phyloP scores from a whole-genome alignment of 176 grass and related monocot species.

The Paspalum vaginatum region DNA sequence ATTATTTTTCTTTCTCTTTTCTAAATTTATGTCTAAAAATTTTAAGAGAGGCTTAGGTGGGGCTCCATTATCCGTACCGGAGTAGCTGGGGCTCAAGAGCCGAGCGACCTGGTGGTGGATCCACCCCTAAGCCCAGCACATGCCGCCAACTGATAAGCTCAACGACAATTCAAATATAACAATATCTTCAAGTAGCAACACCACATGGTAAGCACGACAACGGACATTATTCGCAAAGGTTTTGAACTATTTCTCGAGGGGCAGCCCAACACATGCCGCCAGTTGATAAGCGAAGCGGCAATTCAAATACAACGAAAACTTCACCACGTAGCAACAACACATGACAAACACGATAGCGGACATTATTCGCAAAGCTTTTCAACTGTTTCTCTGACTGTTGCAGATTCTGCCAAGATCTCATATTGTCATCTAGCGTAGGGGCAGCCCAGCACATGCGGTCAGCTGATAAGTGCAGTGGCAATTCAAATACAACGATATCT shows the following conservation, averaged over 20 bases:
- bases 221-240: conserved; percentile 34
- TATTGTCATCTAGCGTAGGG: too few species aligned
- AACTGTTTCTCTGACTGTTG: conserved; percentile 18
- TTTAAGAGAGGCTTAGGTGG: too few species aligned
- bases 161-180: conserved; percentile 10
- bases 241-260: conserved; percentile 4
- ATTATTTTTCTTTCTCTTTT: too few species aligned
- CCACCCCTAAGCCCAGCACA: too few species aligned
- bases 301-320: conserved; percentile 18
- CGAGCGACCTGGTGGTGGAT: too few species aligned
- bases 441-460: conserved; percentile 7
- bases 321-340: not conserved
- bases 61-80: too few species aligned
- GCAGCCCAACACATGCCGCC: too few species aligned
- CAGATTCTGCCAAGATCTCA: not conserved
- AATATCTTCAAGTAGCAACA: not conserved
- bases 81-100: too few species aligned
- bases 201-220: not conserved
- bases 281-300: not conserved
- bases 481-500: conserved; percentile 15
- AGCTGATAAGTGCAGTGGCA: not conserved
- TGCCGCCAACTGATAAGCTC: conserved; percentile 16
- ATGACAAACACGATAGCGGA: not conserved
- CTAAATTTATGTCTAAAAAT: too few species aligned
- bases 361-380: conserved; percentile 27